A percentile compares a stretch with the other conserved stretches of the same genome.
phyloP scores from a whole-genome alignment of 192 early-diverging fungal species.

The Bifiguratus adelaidae region DNA sequence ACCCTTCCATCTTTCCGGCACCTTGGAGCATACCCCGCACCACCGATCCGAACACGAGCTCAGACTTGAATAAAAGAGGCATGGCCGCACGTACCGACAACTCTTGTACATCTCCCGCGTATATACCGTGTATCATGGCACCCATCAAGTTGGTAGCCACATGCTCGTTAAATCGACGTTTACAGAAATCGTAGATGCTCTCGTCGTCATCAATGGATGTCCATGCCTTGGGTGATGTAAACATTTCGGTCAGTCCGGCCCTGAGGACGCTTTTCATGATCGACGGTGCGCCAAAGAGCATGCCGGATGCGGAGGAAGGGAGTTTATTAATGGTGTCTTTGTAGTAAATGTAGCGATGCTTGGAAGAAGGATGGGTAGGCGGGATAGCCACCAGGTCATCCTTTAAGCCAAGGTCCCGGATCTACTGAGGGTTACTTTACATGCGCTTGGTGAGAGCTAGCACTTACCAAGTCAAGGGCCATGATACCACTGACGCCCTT shows the following conservation, averaged over 20 bases:
- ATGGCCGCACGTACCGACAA: conserved; percentile 71
- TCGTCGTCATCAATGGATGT: conserved; percentile 47
- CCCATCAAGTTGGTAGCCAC: conserved; percentile 79
- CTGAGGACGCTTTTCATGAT: conserved; percentile 44
- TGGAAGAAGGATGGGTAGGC: conserved; percentile 57
- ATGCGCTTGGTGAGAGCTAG: background rate
- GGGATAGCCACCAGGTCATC: conserved; percentile 43
- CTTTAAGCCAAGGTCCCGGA: conserved; percentile 52
- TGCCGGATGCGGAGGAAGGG: conserved; percentile 15
- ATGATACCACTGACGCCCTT: conserved; percentile 53
- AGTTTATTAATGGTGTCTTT: conserved; percentile 58
- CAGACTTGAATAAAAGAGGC: conserved; percentile 58
- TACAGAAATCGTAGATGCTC: conserved; percentile 74
- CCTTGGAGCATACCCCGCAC: conserved; percentile 33
- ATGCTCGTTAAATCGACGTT: conserved; percentile 59
- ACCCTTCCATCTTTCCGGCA: conserved; percentile 12
- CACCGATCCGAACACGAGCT: conserved; percentile 44
- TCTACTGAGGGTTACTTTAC: conserved; percentile 10
- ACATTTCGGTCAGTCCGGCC: conserved; percentile 46
- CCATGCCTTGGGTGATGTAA: conserved; percentile 11
- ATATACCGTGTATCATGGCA: conserved; percentile 88
- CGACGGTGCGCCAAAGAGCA: conserved; percentile 22
- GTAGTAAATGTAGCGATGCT: conserved; percentile 77
- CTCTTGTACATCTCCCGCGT: conserved; percentile 74
- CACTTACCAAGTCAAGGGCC: conserved; percentile 67